Evolutionary conservation across 176 grass and related monocot species (phyloP), one percentile per base, ranked within the genome.

Genomic region (Musa schizocarpa): DNA sequence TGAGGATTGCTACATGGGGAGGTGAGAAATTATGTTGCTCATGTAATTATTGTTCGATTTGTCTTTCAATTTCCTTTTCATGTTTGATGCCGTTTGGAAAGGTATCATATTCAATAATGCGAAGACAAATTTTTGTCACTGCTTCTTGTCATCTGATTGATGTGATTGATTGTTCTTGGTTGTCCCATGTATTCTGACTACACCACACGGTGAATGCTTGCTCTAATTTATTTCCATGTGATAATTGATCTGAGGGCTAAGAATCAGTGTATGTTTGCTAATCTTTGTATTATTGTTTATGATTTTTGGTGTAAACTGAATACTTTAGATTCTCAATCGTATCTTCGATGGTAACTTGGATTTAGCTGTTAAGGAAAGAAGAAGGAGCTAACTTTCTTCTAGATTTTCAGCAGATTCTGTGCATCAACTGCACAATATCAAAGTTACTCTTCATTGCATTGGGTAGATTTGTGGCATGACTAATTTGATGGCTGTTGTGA

Each of bases 1-100:
- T 93, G 71, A 89, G 79, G 71, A 97, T 97, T 80, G 94, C 90
- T 61, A 80, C 26, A 73, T 97, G 94, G 90, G 90, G 83, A 90
- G 90, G 94, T 97, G 78, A 88, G 16, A 49, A 50, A 51, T 11
- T 53, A 25, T 52, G n/a, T 7, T 51, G 51, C 19, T 68, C 0
- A 57, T 79, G 25, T 54, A 19, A 66, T 12, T 65, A 55, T 34
- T 14, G 13, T 73, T 66, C 26, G 22, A 63, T 64, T 72, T 72
- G 12, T 49, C 52, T 16, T 77, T 55, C 25, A 64, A 76, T 79
- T 62, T 62, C 20, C 0, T 1, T 52, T 72, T 53, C 11, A 22
- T 23, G 9, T 50, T 51, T 71, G n/a, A 52, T 50, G 9, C 20
- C 1, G 23, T 65, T 22, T 65, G 63, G 20, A 43, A 43, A 43